Conservation (phyloP, 2,329 filamentous ascomycete genomes). For the Aspergillus sp. region DNA sequence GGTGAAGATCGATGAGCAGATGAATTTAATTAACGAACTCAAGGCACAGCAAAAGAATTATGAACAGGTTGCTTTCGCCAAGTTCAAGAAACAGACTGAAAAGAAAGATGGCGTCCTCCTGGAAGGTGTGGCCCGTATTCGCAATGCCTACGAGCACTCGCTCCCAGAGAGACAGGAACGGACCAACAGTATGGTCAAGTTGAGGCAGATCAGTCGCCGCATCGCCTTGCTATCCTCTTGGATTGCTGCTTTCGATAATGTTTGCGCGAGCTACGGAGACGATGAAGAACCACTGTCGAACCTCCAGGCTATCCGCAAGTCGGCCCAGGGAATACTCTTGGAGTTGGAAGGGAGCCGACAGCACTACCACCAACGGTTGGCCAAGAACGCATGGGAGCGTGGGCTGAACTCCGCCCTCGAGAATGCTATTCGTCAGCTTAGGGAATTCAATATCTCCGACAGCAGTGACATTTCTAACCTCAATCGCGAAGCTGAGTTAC, state of each 20-base stretch:
- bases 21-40: constrained; percentile 92
- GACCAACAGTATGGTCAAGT: constrained; percentile 69
- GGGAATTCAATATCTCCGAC: constrained; percentile 60
- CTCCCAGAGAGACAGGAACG: constrained; percentile 71
- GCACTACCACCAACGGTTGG: constrained; percentile 77
- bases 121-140: constrained; percentile 74
- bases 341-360: constrained; percentile 87
- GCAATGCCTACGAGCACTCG: constrained; percentile 76
- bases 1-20: constrained; percentile 98
- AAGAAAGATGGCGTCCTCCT: constrained; percentile 69
- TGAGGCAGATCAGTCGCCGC: constrained; percentile 74
- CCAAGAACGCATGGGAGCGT: constrained; percentile 79
- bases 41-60: constrained; percentile 87
- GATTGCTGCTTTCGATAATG: constrained; percentile 82
- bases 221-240: constrained; percentile 83
- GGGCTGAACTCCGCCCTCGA: constrained; percentile 80
- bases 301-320: constrained; percentile 71
- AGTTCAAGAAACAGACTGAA: constrained; percentile 84
- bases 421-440: constrained; percentile 73
- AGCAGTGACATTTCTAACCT: constrained; percentile 64
- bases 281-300: constrained; percentile 61
- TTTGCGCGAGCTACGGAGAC: constrained; percentile 62
- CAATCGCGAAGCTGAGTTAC: constrained; percentile 72
- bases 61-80: constrained; percentile 72
- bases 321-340: constrained; percentile 76